Percentiles rank a stretch among this genome's conserved stretches.
These are phyloP conservation scores for Leishmania martiniquensis DNA, from an alignment of 208 protist species.

Conservation along the genomic window DNA sequence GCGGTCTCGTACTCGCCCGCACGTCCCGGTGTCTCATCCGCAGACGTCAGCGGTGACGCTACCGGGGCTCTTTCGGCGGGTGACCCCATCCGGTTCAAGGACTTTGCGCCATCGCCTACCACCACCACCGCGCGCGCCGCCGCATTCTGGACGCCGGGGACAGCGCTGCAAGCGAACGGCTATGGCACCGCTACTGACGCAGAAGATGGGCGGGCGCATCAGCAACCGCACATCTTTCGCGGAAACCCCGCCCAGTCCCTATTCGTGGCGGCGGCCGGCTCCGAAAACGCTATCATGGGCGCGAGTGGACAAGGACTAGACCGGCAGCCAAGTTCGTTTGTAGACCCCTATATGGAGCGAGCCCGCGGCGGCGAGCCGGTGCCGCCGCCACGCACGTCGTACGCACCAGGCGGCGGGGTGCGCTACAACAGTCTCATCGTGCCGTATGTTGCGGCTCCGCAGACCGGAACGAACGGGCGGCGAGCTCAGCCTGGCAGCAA, in stretches of 20 bases:
- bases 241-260: background rate
- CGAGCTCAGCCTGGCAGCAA: background rate
- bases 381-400: constrained; percentile 24
- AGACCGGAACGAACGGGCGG: background rate
- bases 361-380: constrained; percentile 13
- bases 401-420: constrained; percentile 29
- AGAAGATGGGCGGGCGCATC: background rate
- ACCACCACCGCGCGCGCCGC: background rate
- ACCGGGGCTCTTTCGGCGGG: background rate
- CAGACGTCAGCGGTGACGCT: background rate
- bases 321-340: background rate
- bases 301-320: background rate
- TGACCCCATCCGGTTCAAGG: background rate
- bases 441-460: background rate
- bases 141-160: background rate
- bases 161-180: background rate
- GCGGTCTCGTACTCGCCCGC: background rate
- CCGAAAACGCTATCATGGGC: background rate
- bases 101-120: background rate
- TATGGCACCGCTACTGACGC: background rate
- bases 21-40: background rate
- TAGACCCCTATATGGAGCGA: constrained; percentile 21
- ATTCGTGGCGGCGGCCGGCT: background rate
- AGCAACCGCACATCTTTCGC: background rate
- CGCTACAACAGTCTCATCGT: constrained; percentile 20